These are phyloP conservation scores for Ophiocordyceps sinensis DNA, from an alignment of 2,329 filamentous ascomycete genomes.

Conservation along the genomic window DNA sequence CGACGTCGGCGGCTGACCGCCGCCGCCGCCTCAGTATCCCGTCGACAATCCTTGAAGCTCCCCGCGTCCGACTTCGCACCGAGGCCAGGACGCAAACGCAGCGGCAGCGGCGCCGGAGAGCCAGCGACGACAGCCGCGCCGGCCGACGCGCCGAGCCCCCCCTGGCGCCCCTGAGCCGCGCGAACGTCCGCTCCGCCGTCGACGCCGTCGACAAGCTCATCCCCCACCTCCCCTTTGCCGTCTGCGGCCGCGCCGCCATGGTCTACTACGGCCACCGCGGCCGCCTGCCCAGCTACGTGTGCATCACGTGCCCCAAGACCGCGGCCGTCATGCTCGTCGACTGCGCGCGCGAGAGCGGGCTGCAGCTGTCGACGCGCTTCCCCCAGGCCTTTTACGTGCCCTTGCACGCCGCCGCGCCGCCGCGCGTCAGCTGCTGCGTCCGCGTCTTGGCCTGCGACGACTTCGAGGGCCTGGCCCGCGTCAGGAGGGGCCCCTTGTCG, in stretches of 20 bases:
- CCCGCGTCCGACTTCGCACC: no score
- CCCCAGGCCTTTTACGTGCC: constrained; percentile 21
- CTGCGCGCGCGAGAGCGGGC: constrained; percentile 25
- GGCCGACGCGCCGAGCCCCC: neutral
- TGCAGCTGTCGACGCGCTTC: constrained; percentile 6
- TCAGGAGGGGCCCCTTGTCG: constrained; percentile 6
- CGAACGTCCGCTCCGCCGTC: constrained; percentile 23
- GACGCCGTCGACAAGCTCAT: constrained; percentile 23
- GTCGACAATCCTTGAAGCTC: no score
- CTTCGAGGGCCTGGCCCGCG: constrained; percentile 15
- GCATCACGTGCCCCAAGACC: constrained; percentile 24
- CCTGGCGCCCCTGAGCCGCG: constrained; percentile 9
- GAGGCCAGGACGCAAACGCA: no score
- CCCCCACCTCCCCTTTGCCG: constrained; percentile 28
- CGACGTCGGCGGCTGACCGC: no score
- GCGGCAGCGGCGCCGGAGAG: no score
- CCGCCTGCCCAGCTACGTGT: constrained; percentile 17
- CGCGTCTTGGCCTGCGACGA: constrained; percentile 18
- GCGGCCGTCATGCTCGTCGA: constrained; percentile 19
- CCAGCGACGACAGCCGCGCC: no score
- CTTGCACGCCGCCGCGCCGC: constrained; percentile 13
- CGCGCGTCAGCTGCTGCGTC: constrained; percentile 12
- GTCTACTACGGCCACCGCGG: constrained; percentile 24
- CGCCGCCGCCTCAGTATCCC: no score
- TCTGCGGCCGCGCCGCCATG: constrained; percentile 31